These are phyloP conservation scores for Lactarius sp. DNA, from an alignment of 768 basidiomycete genomes.

Conservation along the genomic window DNA sequence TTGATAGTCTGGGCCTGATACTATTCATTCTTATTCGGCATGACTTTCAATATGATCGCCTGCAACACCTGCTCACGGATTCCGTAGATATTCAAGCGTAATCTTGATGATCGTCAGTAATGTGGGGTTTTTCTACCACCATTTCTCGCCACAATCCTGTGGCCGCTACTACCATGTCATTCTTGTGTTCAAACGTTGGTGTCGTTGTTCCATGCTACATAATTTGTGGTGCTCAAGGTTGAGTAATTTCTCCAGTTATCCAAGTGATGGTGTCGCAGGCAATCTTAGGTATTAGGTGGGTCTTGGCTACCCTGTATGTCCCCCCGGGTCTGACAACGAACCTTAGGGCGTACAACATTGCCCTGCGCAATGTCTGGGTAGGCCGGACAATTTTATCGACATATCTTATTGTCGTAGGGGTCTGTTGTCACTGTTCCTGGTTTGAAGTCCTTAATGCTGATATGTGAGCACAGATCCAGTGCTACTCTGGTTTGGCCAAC, in stretches of 20 bases:
- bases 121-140: constrained; percentile 52
- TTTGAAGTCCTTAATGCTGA: background rate
- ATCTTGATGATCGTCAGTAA: constrained; percentile 44
- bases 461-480: constrained; percentile 40
- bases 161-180: constrained; percentile 45
- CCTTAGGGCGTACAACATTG: constrained; percentile 52
- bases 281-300: constrained; percentile 56
- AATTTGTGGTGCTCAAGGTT: background rate
- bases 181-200: constrained; percentile 57
- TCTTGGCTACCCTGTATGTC: background rate
- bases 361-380: constrained; percentile 40
- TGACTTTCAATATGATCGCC: background rate
- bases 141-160: constrained; percentile 48
- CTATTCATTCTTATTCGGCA: constrained; percentile 17
- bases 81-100: constrained; percentile 42
- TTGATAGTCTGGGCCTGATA: constrained; percentile 3
- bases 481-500: constrained; percentile 49
- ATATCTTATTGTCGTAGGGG: constrained; percentile 41
- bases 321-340: constrained; percentile 1
- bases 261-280: constrained; percentile 34
- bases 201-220: background rate
- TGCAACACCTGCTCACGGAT: background rate
- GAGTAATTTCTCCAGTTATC: constrained; percentile 39
- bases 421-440: constrained; percentile 34
- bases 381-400: constrained; percentile 37